phyloP scores from a whole-genome alignment of 208 protist species.

The Trypanosoma theileri region DNA sequence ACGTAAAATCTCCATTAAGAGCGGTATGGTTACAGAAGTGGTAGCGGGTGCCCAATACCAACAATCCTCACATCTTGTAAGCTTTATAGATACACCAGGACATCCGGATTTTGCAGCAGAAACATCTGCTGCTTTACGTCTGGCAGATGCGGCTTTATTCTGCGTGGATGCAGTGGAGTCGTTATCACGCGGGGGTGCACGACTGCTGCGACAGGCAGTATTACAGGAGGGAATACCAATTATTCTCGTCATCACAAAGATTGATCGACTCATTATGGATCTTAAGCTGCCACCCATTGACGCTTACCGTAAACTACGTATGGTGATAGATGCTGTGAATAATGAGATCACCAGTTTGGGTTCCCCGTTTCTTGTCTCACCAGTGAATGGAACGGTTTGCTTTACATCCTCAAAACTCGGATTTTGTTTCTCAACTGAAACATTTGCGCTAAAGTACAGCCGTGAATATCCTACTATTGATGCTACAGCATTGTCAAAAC shows the following conservation, averaged over 20 bases:
- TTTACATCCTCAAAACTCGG: slow-evolving; percentile 88
- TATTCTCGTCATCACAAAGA: slow-evolving; percentile 95
- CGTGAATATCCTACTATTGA: slow-evolving; percentile 45
- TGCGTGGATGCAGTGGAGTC: slow-evolving; percentile 98
- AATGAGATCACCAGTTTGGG: slow-evolving; percentile 73
- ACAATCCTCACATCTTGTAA: slow-evolving; percentile 81
- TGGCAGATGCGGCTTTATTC: slow-evolving; percentile 96
- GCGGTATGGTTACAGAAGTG: slow-evolving; percentile 57
- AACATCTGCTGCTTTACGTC: slow-evolving; percentile 86
- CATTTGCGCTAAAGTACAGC: slow-evolving; percentile 95
- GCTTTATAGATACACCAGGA: slow-evolving; percentile 98
- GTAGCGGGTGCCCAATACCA: slow-evolving; percentile 48
- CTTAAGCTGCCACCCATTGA: slow-evolving; percentile 98
- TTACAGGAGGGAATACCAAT: slow-evolving; percentile 83
- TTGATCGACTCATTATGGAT: slow-evolving; percentile 98
- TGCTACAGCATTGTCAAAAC: slow-evolving; percentile 72
- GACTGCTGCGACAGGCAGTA: slow-evolving; percentile 85
- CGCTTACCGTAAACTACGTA: slow-evolving; percentile 97
- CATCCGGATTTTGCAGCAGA: slow-evolving; percentile 98
- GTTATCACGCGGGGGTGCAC: slow-evolving; percentile 77
- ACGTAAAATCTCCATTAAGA: slow-evolving; percentile 69
- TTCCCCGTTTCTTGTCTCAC: slow-evolving; percentile 49
- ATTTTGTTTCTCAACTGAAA: slow-evolving; percentile 94
- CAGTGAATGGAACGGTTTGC: slow-evolving; percentile 88
- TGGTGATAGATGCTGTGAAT: slow-evolving; percentile 97